Base-by-base conservation (phyloP, 306 rosid species). In the Malus fusca region DNA sequence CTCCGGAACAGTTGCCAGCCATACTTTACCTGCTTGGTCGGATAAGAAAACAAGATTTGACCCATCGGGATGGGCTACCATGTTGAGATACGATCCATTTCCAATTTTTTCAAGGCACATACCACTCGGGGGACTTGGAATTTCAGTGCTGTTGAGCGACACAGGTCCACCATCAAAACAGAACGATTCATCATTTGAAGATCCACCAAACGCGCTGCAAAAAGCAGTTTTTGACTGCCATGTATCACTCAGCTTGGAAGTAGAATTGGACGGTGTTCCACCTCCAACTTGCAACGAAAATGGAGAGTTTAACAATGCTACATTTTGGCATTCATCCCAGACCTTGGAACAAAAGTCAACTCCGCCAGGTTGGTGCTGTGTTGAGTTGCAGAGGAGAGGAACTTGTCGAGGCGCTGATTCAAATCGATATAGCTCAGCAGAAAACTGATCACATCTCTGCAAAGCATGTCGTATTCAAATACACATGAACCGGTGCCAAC, bases 11-110 rank as follows among this genome's bases (percentile, higher is more conserved):
- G 73, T 76, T 23, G 73, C 84, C 68, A 79, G 44, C 81, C 81
- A 80, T 46, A 68, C 78, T 66, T 76, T 83, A 4, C 87, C 87
- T 0, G 72, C 8, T 62, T 79, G 84, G 31, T 76, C 60, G 14
- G 84, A 79, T 23, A 83, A 67, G 87, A 83, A 83, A 44, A 79
- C 70, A 4, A 79, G 79, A 61, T 76, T 79, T 23, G 84, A 75
- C 17, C 87, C 84, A 68, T 79, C 87, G 25, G 87, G 87, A 79
- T 83, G 87, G 68, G 79, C 73, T 25, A 69, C 76, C 87, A 83
- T 76, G 25, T 76, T 79, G 11, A 83, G 81, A 21, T 79, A 83
- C 3, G 87, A 79, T 60, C 84, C 87, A 53, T 83, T 76, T 3
- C 70, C 76, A 23, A 83, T 76, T 79, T 83, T 79, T 74, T 79